These are phyloP conservation scores for Phytophthora litchii DNA, from an alignment of 352 stramenopile species.

Conservation along the genomic window DNA sequence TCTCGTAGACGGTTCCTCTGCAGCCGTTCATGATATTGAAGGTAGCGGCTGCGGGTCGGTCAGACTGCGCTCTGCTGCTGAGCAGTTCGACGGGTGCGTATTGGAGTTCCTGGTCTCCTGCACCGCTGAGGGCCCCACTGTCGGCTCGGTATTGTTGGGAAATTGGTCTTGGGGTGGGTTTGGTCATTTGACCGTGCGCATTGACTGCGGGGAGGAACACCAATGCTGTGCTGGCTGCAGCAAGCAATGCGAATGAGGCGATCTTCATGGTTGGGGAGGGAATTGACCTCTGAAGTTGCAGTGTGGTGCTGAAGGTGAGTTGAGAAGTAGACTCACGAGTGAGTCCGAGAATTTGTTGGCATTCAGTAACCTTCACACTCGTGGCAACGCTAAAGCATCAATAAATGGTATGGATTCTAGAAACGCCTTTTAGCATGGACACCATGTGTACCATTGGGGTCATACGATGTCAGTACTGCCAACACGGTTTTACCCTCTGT, in stretches of 20 bases:
- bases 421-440: too few relatives aligned
- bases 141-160: conserved; percentile 47
- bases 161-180: conserved; percentile 35
- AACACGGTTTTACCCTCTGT: conserved; percentile 12
- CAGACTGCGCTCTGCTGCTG: conserved; percentile 46
- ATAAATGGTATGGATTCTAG: too few relatives aligned
- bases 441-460: background rate
- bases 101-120: conserved; percentile 55
- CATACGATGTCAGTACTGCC: background rate
- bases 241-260: conserved; percentile 8
- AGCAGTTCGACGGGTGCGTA: conserved; percentile 63
- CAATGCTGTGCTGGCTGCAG: conserved; percentile 2
- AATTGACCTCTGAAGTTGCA: background rate
- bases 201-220: conserved; percentile 21
- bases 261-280: conserved; percentile 26
- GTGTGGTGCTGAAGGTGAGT: conserved; percentile 8
- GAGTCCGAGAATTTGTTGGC: too few relatives aligned
- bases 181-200: conserved; percentile 46
- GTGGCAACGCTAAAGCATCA: too few relatives aligned
- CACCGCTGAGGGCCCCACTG: conserved; percentile 46
- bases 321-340: conserved; percentile 3
- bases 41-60: conserved; percentile 44
- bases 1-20: conserved; percentile 61
- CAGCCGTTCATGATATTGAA: conserved; percentile 76
- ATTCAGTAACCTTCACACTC: too few relatives aligned